Base-by-base conservation (phyloP, 805 yeast species). In the Vanderwaltozyma verrucispora region DNA sequence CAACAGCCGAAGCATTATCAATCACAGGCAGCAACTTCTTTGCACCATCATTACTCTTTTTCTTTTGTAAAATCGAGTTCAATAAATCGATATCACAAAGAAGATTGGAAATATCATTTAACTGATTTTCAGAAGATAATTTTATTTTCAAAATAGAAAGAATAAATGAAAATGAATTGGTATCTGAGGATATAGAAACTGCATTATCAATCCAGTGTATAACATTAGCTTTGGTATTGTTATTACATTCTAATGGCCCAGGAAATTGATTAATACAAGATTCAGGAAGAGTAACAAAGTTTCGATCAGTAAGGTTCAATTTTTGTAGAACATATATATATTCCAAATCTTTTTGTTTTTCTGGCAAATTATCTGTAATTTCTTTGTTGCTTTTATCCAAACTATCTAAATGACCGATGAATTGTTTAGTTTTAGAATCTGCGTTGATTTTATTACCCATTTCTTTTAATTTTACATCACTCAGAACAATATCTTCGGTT, bases 201-300 rank as follows among this genome's bases (percentile, higher is more conserved):
- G 61, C 59, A 3, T 63, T 67, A 20, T 62, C 64, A n/a, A 79
- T 46, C 80, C 95, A 80, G 38, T 77, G 71, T 42, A 75, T 81
- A 7, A 85, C 53, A 29, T 78, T 89, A 50, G n/a, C n/a, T n/a
- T n/a, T n/a, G n/a, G n/a, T n/a, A n/a, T n/a, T n/a, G n/a, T n/a
- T n/a, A n/a, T n/a, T n/a, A n/a, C n/a, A n/a, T n/a, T n/a, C n/a
- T 36, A 85, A 61, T 0, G 95, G 94, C 0, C 65, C 56, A 7
- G 66, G 67, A 37, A 62, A 64, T 2, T 60, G 54, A 32, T 56
- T 59, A 21, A 35, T 33, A 26, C 8, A 3, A 13, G 23, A 7
- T 4, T 17, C 30, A 13, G 16, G 27, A n/a, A n/a, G n/a, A 24
- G 7, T 12, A 24, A 24, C 11, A 4, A n/a, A n/a, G n/a, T n/a